Conservation (phyloP, 257 asterid genomes). For the Solanum chiquidenum region DNA sequence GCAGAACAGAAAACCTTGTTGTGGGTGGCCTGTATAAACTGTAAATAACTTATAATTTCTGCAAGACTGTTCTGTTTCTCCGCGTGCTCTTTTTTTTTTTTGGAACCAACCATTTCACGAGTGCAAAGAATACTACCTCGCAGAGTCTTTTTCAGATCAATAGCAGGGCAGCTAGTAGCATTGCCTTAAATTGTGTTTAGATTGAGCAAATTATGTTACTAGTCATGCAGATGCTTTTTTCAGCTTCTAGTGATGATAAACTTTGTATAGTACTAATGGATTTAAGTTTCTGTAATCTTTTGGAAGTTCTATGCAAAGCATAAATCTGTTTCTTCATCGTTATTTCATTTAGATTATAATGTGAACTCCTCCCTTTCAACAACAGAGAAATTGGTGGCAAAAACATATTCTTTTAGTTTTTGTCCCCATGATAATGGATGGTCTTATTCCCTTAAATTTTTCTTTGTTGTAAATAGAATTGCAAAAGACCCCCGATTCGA, state of each 20-base stretch:
- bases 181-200: background rate
- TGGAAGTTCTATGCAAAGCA: background rate
- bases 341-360: background rate
- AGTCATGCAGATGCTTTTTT: background rate
- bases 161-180: background rate
- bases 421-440: background rate
- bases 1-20: background rate
- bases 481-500: slow-evolving; percentile 98
- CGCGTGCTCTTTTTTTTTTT: background rate
- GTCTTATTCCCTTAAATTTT: background rate
- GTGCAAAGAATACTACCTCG: background rate
- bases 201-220: background rate
- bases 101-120: background rate
- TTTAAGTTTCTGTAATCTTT: background rate
- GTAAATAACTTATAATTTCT: background rate
- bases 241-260: background rate
- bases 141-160: background rate
- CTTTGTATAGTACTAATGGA: background rate
- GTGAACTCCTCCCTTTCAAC: background rate
- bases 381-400: background rate
- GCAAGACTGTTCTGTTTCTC: background rate
- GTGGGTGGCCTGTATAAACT: background rate
- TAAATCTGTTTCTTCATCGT: background rate
- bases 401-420: background rate
- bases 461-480: slow-evolving; percentile 34